Conservation (phyloP, 495 filamentous ascomycete genomes). For the Xylaria castorea region DNA sequence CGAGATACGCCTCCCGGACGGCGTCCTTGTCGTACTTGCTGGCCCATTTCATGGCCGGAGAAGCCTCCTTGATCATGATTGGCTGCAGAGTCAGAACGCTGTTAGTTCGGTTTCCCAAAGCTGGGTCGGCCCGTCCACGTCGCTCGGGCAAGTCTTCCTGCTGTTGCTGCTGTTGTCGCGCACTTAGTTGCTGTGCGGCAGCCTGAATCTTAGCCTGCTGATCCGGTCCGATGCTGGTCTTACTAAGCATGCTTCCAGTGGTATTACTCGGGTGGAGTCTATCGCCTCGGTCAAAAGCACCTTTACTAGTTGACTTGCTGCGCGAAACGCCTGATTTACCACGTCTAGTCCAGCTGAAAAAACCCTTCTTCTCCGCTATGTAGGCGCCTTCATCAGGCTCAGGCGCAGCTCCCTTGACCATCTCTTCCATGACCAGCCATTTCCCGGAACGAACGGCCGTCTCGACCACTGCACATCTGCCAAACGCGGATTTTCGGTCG, state of each 20-base stretch:
- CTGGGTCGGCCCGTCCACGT: constrained; percentile 60
- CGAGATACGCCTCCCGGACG: constrained; percentile 81
- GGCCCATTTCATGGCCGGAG: constrained; percentile 95
- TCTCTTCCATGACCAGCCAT: constrained; percentile 96
- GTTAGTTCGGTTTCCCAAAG: constrained; percentile 77
- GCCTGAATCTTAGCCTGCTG: constrained; percentile 92
- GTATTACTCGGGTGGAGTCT: constrained; percentile 43
- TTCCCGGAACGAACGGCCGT: constrained; percentile 79
- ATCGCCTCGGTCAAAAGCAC: constrained; percentile 46
- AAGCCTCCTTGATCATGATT: constrained; percentile 83
- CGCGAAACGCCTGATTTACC: constrained; percentile 65
- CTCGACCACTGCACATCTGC: constrained; percentile 89
- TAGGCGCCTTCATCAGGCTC: constrained; percentile 84
- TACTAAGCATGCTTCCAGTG: constrained; percentile 66
- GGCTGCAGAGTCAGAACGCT: constrained; percentile 92
- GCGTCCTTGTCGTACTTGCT: constrained; percentile 86
- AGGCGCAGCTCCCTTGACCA: constrained; percentile 90
- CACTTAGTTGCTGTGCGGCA: constrained; percentile 81
- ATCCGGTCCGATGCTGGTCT: constrained; percentile 87
- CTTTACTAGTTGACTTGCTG: constrained; percentile 69
- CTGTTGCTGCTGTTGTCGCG: constrained; percentile 53
- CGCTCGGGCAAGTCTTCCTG: constrained; percentile 41
- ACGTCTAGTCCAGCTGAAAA: constrained; percentile 84
- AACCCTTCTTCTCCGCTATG: constrained; percentile 91
- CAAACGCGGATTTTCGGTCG: constrained; percentile 88